Conservation (phyloP, 345 rosid genomes). For the Acer saccharum region DNA sequence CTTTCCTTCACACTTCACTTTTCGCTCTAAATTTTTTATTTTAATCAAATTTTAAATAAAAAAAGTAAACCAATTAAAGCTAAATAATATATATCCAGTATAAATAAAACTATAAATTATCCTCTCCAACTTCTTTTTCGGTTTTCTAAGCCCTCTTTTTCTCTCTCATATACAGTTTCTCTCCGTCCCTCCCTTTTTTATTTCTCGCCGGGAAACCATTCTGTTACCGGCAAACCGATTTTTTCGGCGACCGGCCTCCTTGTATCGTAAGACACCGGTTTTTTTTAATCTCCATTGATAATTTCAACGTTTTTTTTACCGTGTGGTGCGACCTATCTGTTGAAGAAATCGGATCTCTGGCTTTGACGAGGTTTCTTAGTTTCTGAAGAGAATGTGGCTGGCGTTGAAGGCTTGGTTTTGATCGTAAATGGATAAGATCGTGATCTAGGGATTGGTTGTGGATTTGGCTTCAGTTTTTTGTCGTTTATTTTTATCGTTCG, state of each 20-base stretch:
- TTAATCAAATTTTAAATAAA: conserved; percentile 22
- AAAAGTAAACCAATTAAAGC: conserved; percentile 22
- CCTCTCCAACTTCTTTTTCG: conserved; percentile 44
- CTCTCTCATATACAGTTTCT: conserved; percentile 28
- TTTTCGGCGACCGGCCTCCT: conserved; percentile 28
- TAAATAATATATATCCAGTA: conserved; percentile 37
- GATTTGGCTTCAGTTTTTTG: conserved; percentile 29
- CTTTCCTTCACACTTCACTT: conserved; percentile 57
- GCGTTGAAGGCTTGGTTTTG: conserved; percentile 35
- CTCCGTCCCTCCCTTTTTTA: conserved; percentile 31
- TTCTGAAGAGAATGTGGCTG: conserved; percentile 75
- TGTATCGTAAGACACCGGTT: conserved; percentile 16
- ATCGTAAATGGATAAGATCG: conserved; percentile 41
- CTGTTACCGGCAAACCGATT: conserved; percentile 34
- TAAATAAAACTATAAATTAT: conserved; percentile 82
- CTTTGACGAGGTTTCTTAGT: conserved; percentile 42
- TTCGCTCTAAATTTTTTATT: conserved; percentile 17
- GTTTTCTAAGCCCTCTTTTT: conserved; percentile 56
- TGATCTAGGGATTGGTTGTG: conserved; percentile 72
- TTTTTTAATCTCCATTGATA: not conserved
- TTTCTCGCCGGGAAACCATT: conserved; percentile 12
- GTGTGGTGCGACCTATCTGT: conserved; percentile 28
- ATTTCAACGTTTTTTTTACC: conserved; percentile 14
- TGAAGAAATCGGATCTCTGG: conserved; percentile 64
- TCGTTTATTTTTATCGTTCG: conserved; percentile 26